Evolutionary conservation across 2,329 filamentous ascomycete species (phyloP), one percentile per base, ranked within the genome.

Genomic region (Tolypocladium endophyticum): DNA sequence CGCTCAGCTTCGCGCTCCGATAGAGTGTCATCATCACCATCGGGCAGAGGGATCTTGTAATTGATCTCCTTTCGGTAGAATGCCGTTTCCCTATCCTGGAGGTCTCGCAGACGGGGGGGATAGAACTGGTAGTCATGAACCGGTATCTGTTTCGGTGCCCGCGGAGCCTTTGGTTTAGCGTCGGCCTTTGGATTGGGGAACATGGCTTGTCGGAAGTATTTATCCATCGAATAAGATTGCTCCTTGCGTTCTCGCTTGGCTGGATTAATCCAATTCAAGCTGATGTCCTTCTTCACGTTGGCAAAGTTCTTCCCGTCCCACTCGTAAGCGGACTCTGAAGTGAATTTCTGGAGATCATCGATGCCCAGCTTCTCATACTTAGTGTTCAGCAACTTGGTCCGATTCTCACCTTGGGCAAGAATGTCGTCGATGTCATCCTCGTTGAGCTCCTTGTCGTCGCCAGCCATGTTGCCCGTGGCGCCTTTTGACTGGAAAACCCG

Each of bases 81-180:
- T 0, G 94, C 93, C 0, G 94, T 99, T 76, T 99, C 94, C 68
- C 93, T 90, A 64, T 99, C 94, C 72, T 99, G 94, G 9, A 99
- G 81, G 66, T 97, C 92, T 35, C 87, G 85, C 12, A 99, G 84
- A 53, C 87, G 83, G 0, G 87, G 80, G 0, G 93, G 92, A 73
- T 96, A 99, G 77, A 99, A 99, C 69, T 99, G 94, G 73, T 96
- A 97, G 73, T 99, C 94, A 68, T 97, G 92, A 47, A 96, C 89
- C 4, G 86, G 79, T 58, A 96, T 85, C 72, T 99, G 94, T 75
- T 95, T 96, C 0, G 94, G 94, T 12, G 94, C 91, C 59, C 92
- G 87, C n/a, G 94, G 95, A 25, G 94, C 90, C 75, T 96, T 96
- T 11, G 93, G 92, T 73, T 97, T 97, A 33, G 89, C 83, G 63